These are phyloP conservation scores for Globisporangium mamillatum DNA, from an alignment of 352 stramenopile species.

Conservation along the genomic window DNA sequence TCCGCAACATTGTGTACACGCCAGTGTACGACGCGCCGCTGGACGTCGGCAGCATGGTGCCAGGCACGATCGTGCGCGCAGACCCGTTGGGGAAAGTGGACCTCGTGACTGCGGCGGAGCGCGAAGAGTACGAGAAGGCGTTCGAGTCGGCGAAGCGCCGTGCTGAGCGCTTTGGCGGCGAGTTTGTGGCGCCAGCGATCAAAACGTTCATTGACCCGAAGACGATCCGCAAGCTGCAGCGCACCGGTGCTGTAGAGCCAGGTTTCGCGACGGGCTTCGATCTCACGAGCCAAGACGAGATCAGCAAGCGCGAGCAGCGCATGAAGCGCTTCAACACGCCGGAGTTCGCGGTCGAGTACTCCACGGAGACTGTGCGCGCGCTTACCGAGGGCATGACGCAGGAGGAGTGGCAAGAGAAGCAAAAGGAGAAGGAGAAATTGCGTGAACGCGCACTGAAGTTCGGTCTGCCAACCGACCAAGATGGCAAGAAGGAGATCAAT, in stretches of 20 bases:
- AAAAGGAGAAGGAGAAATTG: conserved; percentile 60
- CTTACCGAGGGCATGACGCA: conserved; percentile 65
- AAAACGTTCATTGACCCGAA: conserved; percentile 82
- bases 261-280: conserved; percentile 77
- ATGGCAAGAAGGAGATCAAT: conserved; percentile 24
- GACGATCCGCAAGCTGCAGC: conserved; percentile 71
- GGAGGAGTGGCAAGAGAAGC: conserved; percentile 62
- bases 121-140: conserved; percentile 43
- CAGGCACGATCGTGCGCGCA: conserved; percentile 51
- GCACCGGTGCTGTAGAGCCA: conserved; percentile 52
- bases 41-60: conserved; percentile 36
- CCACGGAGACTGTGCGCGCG: conserved; percentile 54
- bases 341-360: conserved; percentile 68
- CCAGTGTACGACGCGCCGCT: conserved; percentile 33
- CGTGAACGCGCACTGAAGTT: conserved; percentile 74
- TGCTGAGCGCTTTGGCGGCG: conserved; percentile 61
- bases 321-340: conserved; percentile 83
- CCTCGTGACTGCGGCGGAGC: conserved; percentile 55
- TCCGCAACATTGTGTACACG: conserved; percentile 44
- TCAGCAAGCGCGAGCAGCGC: conserved; percentile 63
- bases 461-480: conserved; percentile 44
- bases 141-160: conserved; percentile 44
- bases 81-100: conserved; percentile 59
- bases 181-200: conserved; percentile 54
- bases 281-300: conserved; percentile 57